Evolutionary conservation across 306 rosid genomes (phyloP), one percentile per base, ranked within the genome.

Genomic region (Cicer bijugum): DNA sequence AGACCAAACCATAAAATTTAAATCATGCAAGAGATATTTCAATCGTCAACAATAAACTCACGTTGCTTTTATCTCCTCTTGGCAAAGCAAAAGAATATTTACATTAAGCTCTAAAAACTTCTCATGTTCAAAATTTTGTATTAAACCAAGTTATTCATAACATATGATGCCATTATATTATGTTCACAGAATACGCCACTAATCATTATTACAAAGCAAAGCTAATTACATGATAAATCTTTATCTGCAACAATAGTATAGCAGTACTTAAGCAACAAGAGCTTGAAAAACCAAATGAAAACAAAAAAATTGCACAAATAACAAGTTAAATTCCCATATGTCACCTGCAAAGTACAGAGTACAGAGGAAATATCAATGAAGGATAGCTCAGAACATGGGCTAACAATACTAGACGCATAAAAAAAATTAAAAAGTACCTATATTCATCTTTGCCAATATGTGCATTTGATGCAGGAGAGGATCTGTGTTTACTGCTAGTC

Each of bases 381-480:
- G 35, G 40, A 40, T 57, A 40, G 72, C 14, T 55, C 69, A 8
- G 50, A 42, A 43, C 50, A 55, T 5, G 5, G 42, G 23, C 35
- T 51, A 57, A 2, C 9, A 78, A 19, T 10, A 52, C 23, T 55
- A 38, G 45, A 56, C 68, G n/a, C 39, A 83, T 11, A 60, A 72
- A 68, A 20, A 57, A 56, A 60, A 28, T 12, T 8, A 19, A 46
- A 12, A 9, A 45, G 17, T 77, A 94, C 97, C 97, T 94, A 82
- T 81, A 83, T 61, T 89, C 97, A 77, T 94, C 95, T 61, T 83
- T 71, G 78, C 90, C 87, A 68, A 50, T 70, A 56, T 85, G 84
- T 57, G 93, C 81, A 81, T 73, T 82, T 39, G 87, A 84, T 57
- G 88, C 83, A 51, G 95, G 97, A 12, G 98, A 93, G 57, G 82